Evolutionary conservation across 768 basidiomycete species (phyloP).

Genomic region (Suillus tomentosus): DNA sequence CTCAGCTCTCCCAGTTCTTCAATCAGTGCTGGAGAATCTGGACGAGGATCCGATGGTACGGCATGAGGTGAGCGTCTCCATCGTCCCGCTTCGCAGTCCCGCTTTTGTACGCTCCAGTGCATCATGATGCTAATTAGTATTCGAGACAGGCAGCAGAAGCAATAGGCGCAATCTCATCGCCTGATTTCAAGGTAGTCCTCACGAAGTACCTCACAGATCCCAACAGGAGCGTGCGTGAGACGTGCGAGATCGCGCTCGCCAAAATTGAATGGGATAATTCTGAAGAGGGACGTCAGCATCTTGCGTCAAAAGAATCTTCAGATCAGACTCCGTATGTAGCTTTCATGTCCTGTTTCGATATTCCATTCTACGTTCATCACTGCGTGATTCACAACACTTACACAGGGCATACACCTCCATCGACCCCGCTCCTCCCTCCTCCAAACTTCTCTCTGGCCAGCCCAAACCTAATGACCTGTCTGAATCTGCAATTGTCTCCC

Average conservation of each 20-base stretch:
- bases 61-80: constrained; percentile 71
- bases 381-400: not conserved
- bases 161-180: constrained; percentile 87
- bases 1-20: constrained; percentile 77
- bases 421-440: constrained; percentile 86
- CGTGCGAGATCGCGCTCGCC: constrained; percentile 94
- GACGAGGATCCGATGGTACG: constrained; percentile 93
- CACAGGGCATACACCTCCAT: constrained; percentile 76
- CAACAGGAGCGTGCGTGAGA: constrained; percentile 82
- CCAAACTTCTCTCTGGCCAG: constrained; percentile 56
- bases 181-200: constrained; percentile 67
- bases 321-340: constrained; percentile 40
- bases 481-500: constrained; percentile 47
- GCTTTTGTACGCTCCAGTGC: not conserved
- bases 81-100: not conserved
- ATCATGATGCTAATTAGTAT: constrained; percentile 16
- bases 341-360: not conserved
- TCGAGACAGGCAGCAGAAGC: constrained; percentile 89
- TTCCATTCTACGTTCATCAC: not conserved
- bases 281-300: constrained; percentile 62
- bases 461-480: constrained; percentile 54
- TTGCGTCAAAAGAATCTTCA: constrained; percentile 32
- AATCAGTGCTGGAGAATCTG: constrained; percentile 68
- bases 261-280: constrained; percentile 94
- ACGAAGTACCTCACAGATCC: constrained; percentile 70